These are phyloP conservation scores for Torulaspora microellipsoides DNA, from an alignment of 805 yeast species.

Conservation along the genomic window DNA sequence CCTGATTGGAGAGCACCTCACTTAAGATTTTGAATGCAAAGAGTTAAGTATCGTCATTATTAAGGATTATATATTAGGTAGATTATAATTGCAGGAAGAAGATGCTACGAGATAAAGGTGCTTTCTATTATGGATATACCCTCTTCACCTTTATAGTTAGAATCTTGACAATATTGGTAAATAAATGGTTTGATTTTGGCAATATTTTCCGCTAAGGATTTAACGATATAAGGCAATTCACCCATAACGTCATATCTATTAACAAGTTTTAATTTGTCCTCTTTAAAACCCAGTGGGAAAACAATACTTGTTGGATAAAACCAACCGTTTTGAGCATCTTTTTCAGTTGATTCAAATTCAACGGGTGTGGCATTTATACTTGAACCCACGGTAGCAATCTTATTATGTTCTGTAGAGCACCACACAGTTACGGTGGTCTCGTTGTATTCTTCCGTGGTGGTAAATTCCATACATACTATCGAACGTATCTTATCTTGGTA, in stretches of 20 bases:
- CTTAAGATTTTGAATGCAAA: neutral
- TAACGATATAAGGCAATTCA: constrained; percentile 78
- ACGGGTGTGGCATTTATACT: constrained; percentile 55
- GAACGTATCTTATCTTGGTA: constrained; percentile 63
- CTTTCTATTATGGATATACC: constrained; percentile 75
- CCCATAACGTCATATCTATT: constrained; percentile 88
- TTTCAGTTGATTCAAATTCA: constrained; percentile 28
- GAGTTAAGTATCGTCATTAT: neutral
- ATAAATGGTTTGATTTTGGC: constrained; percentile 83
- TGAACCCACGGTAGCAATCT: constrained; percentile 45
- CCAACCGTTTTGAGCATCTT: constrained; percentile 71
- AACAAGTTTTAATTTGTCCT: constrained; percentile 54
- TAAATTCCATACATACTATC: constrained; percentile 80
- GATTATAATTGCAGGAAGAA: too few species aligned
- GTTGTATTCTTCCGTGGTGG: constrained; percentile 74
- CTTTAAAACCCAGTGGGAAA: constrained; percentile 32
- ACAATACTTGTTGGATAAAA: constrained; percentile 53
- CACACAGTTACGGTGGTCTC: constrained; percentile 27
- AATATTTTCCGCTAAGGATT: constrained; percentile 70
- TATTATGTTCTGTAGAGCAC: constrained; percentile 47
- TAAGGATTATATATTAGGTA: neutral
- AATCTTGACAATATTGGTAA: constrained; percentile 70
- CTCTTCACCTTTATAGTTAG: constrained; percentile 48
- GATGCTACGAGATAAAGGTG: constrained; percentile 53
- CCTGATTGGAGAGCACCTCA: constrained; percentile 19